Evolutionary conservation across 192 early-diverging fungal species (phyloP).

Genomic region (Cladochytrium replicatum): DNA sequence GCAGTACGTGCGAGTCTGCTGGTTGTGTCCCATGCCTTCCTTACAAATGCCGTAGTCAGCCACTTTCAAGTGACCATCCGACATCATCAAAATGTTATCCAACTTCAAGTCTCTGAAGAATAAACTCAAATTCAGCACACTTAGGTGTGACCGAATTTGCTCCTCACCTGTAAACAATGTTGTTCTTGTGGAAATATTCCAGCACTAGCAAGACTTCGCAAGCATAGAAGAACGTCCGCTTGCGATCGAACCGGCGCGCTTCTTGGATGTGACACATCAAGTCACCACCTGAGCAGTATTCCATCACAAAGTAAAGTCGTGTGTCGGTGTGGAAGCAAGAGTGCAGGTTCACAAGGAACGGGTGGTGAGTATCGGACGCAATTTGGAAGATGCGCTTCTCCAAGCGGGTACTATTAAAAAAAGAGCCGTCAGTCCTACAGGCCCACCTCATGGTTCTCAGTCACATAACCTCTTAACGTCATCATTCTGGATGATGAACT

Average conservation of each 20-base stretch:
- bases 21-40: slow-evolving; percentile 51
- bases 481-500: slow-evolving; percentile 96
- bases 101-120: slow-evolving; percentile 76
- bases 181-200: slow-evolving; percentile 89
- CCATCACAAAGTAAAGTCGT: slow-evolving; percentile 96
- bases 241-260: slow-evolving; percentile 71
- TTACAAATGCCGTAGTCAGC: slow-evolving; percentile 99
- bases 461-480: slow-evolving; percentile 62
- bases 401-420: slow-evolving; percentile 48
- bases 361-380: slow-evolving; percentile 79
- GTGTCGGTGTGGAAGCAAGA: slow-evolving; percentile 90
- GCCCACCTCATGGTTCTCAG: not conserved
- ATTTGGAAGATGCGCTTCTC: slow-evolving; percentile 91
- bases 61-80: slow-evolving; percentile 93
- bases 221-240: slow-evolving; percentile 91
- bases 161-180: slow-evolving; percentile 73
- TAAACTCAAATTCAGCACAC: not conserved
- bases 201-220: slow-evolving; percentile 89
- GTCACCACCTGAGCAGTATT: slow-evolving; percentile 94
- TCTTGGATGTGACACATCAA: slow-evolving; percentile 97
- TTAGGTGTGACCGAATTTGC: not conserved
- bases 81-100: slow-evolving; percentile 83
- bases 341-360: slow-evolving; percentile 91
- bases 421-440: slow-evolving; percentile 47
- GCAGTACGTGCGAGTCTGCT: slow-evolving; percentile 41